These are phyloP conservation scores for Penicillium tannophilum DNA, from an alignment of 495 filamentous ascomycete genomes.

Conservation along the genomic window DNA sequence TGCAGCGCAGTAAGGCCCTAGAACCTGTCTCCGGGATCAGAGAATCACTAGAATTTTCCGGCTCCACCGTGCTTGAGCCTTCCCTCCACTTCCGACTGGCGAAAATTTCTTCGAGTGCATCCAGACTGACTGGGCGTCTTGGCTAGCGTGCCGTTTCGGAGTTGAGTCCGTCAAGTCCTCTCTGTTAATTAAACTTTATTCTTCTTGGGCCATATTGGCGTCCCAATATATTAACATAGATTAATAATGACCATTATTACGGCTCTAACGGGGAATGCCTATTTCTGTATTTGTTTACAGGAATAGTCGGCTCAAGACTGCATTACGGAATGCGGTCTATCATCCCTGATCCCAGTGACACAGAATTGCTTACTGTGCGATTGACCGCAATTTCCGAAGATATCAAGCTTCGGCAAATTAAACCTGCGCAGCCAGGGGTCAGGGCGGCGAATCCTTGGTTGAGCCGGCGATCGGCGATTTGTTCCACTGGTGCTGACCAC, in stretches of 20 bases:
- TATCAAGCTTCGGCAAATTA: slow-evolving; percentile 2
- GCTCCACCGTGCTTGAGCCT: slow-evolving; percentile 3
- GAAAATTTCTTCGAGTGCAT: not conserved
- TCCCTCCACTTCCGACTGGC: slow-evolving; percentile 4
- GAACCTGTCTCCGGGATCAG: not conserved
- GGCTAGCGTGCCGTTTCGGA: slow-evolving; percentile 2
- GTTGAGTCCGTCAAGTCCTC: not conserved
- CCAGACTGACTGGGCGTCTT: not conserved
- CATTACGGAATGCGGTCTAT: too few species aligned
- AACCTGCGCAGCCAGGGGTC: not conserved
- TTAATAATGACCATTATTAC: not conserved
- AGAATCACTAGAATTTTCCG: slow-evolving; percentile 7
- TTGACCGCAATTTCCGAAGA: not conserved
- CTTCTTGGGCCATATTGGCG: not conserved
- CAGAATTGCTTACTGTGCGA: not conserved
- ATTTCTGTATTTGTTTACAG: not conserved
- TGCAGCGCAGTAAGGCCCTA: slow-evolving; percentile 3
- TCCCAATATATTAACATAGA: not conserved
- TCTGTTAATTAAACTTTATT: not conserved
- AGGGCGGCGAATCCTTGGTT: slow-evolving; percentile 13
- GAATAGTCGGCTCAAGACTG: not conserved
- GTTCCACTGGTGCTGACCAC: slow-evolving; percentile 4
- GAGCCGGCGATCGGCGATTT: slow-evolving; percentile 9
- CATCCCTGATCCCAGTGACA: not conserved
- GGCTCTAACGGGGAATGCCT: not conserved